Evolutionary conservation across 1,284 basidiomycete species (phyloP), one percentile per base, ranked within the genome.

Genomic region (Leucoagaricus sp.): DNA sequence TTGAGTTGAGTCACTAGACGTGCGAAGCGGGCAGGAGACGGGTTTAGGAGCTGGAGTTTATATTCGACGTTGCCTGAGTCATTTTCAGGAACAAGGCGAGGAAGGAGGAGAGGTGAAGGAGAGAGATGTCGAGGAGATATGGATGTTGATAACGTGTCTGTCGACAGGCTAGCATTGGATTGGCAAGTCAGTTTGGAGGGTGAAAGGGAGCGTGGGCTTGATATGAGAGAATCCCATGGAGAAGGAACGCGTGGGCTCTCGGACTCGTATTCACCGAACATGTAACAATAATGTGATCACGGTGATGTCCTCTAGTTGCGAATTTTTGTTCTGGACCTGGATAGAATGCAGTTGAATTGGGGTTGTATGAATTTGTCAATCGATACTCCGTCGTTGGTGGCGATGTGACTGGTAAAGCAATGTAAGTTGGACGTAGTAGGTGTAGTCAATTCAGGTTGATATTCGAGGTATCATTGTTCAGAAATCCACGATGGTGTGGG

Each of bases 1-100:
- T 96, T 94, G 72, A 96, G 85, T 74, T 97, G 94, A 1, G 94
- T 96, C 55, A 94, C 90, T 15, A 97, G 86, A 38, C 88, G 82
- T 3, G 83, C 80, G 64, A 93, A 89, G 41, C 90, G 88, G 10
- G 85, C 79, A 0, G 85, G 80, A 12, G 87, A 81, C 0, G 91
- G 87, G 49, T 81, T 74, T 15, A 89, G 78, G 17, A 94, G 85
- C 67, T 92, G 89, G 21, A 93, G 82, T 72, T 94, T 94, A 77
- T 94, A 94, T 69, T 94, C 91, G 63, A 93, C 81, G 61, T 91
- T 92, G 12, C 90, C 90, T 75, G 89, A 75, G 57, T 93, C 90
- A 26, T 81, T 79, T 68, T 93, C 90, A 1, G 90, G 88, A 3
- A 84, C 82, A 7, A 93, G 82, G 54, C 82, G 82, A 0, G 87